phyloP scores from a whole-genome alignment of 306 rosid genomes.

The Trichosanthes cucumerina region DNA sequence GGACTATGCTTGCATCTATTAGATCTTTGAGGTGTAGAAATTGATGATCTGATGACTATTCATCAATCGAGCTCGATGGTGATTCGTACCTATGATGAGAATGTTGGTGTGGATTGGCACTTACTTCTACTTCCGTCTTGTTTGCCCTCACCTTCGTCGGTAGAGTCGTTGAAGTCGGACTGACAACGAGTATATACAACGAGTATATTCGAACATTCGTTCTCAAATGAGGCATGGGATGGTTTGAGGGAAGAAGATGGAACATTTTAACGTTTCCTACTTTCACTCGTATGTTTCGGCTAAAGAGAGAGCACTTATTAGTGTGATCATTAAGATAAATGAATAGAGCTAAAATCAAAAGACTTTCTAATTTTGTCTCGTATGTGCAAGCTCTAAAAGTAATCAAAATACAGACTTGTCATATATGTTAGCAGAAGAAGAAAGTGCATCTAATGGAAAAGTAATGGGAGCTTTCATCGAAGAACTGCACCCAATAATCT shows the following conservation, averaged over 20 bases:
- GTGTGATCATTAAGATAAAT: not conserved
- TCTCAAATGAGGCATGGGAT: not conserved
- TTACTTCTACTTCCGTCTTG: conserved; percentile 10
- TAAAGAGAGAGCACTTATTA: conserved; percentile 3
- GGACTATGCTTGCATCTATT: not conserved
- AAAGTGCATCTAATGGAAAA: no score
- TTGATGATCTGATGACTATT: conserved; percentile 16
- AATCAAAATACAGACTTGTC: not conserved
- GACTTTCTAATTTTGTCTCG: not conserved
- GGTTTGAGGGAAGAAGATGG: not conserved
- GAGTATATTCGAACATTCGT: not conserved
- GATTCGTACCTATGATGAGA: conserved; percentile 18
- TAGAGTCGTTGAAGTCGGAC: conserved; percentile 12
- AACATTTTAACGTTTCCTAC: conserved; percentile 16
- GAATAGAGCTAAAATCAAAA: not conserved
- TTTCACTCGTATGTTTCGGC: conserved; percentile 23
- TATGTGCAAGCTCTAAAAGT: no score
- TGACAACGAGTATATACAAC: not conserved
- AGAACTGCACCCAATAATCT: not conserved
- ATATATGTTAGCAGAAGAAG: no score
- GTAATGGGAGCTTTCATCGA: not conserved
- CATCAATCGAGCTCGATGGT: conserved; percentile 19
- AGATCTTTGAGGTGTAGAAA: conserved; percentile 10
- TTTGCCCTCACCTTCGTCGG: not conserved
- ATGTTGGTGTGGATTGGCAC: conserved; percentile 14